Evolutionary conservation across 495 filamentous ascomycete genomes (phyloP), one percentile per base, ranked within the genome.

Genomic region (Trypethelium eluteriae): DNA sequence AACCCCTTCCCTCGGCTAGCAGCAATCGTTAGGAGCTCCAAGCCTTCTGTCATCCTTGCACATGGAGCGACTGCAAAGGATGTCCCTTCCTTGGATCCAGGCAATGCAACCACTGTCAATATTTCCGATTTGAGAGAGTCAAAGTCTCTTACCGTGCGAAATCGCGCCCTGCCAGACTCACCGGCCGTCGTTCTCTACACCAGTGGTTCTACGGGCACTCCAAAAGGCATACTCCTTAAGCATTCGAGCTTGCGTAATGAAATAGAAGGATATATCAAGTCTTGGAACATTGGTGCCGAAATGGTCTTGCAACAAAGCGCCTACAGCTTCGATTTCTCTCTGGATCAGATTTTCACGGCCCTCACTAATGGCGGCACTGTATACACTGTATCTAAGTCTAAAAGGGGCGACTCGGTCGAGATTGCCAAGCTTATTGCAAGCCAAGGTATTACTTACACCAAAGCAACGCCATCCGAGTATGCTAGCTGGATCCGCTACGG

Each of bases 291-390:
- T 36, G 53, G 53, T 35, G 5, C 5, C 3, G 53, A 59, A 59
- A n/a, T 3, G 74, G 70, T 78, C 0, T 66, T 82, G 2, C 80
- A 82, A 39, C 81, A 83, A 49, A 81, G 78, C 14, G 70, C 80
- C 0, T 74, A 73, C 39, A 70, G 68, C 0, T 83, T 79, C 71
- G 74, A 83, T 64, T 63, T 72, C 49, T 80, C 78, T 3, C 47
- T 72, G 0, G 71, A 64, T 62, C 78, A 81, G 44, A 78, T 78
- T 0, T 73, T 76, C 44, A 63, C 67, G 0, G 75, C 66, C 0
- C 68, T 74, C 3, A 70, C 65, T 39, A 76, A 73, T 36, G 79
- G 74, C 0, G 78, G 74, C 4, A 79, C 69, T 0, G 46, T 82
- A 2, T 36, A 76, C 2, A 68, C 80, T 39, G 53, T 65, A 18